These are phyloP conservation scores for Taiwanofungus camphoratus DNA, from an alignment of 1,284 basidiomycete species.

Conservation along the genomic window DNA sequence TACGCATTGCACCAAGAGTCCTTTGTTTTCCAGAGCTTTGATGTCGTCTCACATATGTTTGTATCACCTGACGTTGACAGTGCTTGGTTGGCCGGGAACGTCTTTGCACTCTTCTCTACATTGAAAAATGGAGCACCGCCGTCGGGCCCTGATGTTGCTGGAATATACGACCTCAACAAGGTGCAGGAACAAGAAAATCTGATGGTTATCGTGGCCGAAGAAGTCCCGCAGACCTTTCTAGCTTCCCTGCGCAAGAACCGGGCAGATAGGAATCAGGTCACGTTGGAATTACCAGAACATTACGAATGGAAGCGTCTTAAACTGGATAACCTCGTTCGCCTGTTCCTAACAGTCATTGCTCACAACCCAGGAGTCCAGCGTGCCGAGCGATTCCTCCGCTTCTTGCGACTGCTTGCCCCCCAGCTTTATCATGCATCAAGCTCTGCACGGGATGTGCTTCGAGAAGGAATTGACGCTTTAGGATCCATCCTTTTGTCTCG, in stretches of 20 bases:
- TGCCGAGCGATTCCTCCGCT: conserved; percentile 61
- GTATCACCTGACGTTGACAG: conserved; percentile 44
- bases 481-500: conserved; percentile 48
- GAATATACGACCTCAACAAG: conserved; percentile 62
- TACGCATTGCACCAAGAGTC: conserved; percentile 71
- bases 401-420: conserved; percentile 56
- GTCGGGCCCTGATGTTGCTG: conserved; percentile 52
- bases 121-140: conserved; percentile 38
- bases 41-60: conserved; percentile 52
- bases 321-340: conserved; percentile 63
- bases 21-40: conserved; percentile 73
- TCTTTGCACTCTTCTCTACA: conserved; percentile 52
- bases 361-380: conserved; percentile 64
- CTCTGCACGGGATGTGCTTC: conserved; percentile 47
- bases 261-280: conserved; percentile 19
- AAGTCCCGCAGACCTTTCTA: conserved; percentile 58
- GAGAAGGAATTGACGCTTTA: conserved; percentile 66
- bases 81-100: conserved; percentile 44
- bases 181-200: conserved; percentile 68
- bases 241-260: conserved; percentile 41
- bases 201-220: conserved; percentile 63
- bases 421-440: conserved; percentile 50
- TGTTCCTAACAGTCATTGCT: conserved; percentile 77
- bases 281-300: conserved; percentile 49
- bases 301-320: conserved; percentile 55